Evolutionary conservation across 352 stramenopile genomes (phyloP).

Genomic region (Halophytophthora polymorphica): DNA sequence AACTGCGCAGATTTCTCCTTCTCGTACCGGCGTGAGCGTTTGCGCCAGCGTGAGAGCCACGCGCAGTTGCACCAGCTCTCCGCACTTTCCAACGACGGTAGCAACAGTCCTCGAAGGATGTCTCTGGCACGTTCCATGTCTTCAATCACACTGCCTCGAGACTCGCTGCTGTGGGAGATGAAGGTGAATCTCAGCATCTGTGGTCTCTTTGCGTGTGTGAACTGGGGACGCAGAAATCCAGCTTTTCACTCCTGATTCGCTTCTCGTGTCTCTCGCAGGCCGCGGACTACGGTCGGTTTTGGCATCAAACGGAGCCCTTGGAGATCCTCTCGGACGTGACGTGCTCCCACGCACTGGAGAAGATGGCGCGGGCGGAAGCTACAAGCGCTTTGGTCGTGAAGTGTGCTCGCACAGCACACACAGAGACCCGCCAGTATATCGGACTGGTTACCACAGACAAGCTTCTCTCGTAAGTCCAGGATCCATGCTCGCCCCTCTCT

Average conservation of each 20-base stretch:
- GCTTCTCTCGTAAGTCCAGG: conserved; percentile 31
- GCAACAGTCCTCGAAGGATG: conserved; percentile 7
- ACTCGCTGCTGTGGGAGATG: conserved; percentile 23
- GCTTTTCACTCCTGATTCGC: not conserved
- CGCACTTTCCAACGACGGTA: conserved; percentile 1
- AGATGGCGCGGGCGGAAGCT: conserved; percentile 22
- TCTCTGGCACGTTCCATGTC: conserved; percentile 22
- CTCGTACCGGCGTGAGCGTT: conserved; percentile 13
- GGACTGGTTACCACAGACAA: conserved; percentile 38
- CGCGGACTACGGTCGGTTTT: conserved; percentile 40
- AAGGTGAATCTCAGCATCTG: conserved; percentile 8
- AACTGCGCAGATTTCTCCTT: conserved; percentile 6
- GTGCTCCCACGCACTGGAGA: conserved; percentile 29
- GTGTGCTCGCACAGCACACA: conserved; percentile 1
- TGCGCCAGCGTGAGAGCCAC: conserved; percentile 12
- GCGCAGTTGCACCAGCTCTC: conserved; percentile 9
- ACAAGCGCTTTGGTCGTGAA: conserved; percentile 25
- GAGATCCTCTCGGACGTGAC: conserved; percentile 23
- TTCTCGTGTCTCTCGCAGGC: conserved; percentile 19
- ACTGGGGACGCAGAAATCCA: too few relatives aligned
- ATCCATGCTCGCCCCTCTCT: not conserved
- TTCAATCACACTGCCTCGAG: conserved; percentile 16
- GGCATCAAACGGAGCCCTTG: conserved; percentile 31
- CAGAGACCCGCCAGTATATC: conserved; percentile 13
- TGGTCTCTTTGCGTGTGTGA: not conserved